Evolutionary conservation across 148 eudicot genomes (phyloP).

Genomic region (Fallopia convolvulus): DNA sequence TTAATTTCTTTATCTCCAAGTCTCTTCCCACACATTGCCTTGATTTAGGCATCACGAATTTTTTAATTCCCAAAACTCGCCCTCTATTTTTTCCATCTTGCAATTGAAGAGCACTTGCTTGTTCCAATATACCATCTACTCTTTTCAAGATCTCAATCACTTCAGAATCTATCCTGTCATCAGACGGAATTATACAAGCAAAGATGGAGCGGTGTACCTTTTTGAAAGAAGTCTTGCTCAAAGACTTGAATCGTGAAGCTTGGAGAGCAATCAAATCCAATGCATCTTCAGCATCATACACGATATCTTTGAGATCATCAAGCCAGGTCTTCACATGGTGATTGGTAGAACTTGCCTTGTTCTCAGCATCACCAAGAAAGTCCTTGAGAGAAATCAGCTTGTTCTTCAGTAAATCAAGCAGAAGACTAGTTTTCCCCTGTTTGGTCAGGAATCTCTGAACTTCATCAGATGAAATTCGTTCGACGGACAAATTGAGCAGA

Average conservation of each 20-base stretch:
- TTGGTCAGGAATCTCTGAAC: not conserved
- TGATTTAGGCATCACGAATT: not conserved
- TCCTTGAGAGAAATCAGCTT: not conserved
- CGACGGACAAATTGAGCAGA: not conserved
- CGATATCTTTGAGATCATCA: constrained; percentile 16
- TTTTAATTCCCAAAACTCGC: not conserved
- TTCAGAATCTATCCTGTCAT: not conserved
- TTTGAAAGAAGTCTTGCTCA: not conserved
- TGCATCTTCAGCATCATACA: constrained; percentile 22
- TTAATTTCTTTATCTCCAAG: not conserved
- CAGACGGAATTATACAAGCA: not conserved
- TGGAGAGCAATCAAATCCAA: constrained; percentile 16
- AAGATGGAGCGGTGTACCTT: constrained; percentile 10
- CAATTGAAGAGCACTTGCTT: not conserved
- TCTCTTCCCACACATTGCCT: not conserved
- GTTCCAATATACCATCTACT: not conserved
- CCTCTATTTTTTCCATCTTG: not conserved
- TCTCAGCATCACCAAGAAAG: constrained; percentile 20
- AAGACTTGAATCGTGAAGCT: not conserved
- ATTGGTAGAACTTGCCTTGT: not conserved
- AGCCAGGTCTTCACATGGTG: constrained; percentile 14
- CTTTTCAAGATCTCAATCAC: not conserved
- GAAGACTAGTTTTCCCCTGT: not conserved
- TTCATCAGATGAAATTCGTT: not conserved
- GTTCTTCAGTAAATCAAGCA: not conserved